Percentiles rank a stretch among this genome's conserved stretches.
These are phyloP conservation scores for Calophaca sinica DNA, from an alignment of 306 rosid species.

Conservation along the genomic window DNA sequence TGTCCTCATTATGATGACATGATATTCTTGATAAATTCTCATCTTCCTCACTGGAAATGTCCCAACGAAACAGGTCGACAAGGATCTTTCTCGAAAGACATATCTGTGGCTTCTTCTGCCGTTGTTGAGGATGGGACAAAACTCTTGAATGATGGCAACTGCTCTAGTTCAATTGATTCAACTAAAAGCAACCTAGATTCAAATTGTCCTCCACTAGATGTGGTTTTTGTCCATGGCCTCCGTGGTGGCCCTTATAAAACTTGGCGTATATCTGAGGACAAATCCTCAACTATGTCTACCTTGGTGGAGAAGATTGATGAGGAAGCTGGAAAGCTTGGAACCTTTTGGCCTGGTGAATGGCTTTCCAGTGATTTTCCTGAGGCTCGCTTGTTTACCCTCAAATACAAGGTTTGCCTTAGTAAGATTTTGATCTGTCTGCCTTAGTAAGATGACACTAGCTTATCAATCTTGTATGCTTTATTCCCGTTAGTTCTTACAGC, in stretches of 20 bases:
- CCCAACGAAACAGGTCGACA: slow-evolving; percentile 52
- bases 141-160: slow-evolving; percentile 48
- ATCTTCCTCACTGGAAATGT: slow-evolving; percentile 86
- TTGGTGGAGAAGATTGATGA: slow-evolving; percentile 96
- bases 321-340: slow-evolving; percentile 95
- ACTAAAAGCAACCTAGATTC: slow-evolving; percentile 45
- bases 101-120: slow-evolving; percentile 45
- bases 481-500: slow-evolving; percentile 1
- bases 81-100: slow-evolving; percentile 46
- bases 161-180: slow-evolving; percentile 50
- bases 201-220: slow-evolving; percentile 68
- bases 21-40: slow-evolving; percentile 84
- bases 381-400: slow-evolving; percentile 87
- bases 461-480: slow-evolving; percentile 37
- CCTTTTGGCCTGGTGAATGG: slow-evolving; percentile 99
- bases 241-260: slow-evolving; percentile 94
- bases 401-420: slow-evolving; percentile 80
- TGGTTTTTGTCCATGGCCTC: slow-evolving; percentile 92
- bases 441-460: slow-evolving; percentile 20
- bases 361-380: slow-evolving; percentile 85
- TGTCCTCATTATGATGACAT: slow-evolving; percentile 84
- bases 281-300: slow-evolving; percentile 78
- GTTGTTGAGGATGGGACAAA: slow-evolving; percentile 50
- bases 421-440: slow-evolving; percentile 37
- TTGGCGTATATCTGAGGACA: slow-evolving; percentile 96